A percentile compares a stretch with the other conserved stretches of the same genome.
Evolutionary conservation across 2,329 filamentous ascomycete genomes (phyloP).

Genomic region (Berkeleyomyces basicola): DNA sequence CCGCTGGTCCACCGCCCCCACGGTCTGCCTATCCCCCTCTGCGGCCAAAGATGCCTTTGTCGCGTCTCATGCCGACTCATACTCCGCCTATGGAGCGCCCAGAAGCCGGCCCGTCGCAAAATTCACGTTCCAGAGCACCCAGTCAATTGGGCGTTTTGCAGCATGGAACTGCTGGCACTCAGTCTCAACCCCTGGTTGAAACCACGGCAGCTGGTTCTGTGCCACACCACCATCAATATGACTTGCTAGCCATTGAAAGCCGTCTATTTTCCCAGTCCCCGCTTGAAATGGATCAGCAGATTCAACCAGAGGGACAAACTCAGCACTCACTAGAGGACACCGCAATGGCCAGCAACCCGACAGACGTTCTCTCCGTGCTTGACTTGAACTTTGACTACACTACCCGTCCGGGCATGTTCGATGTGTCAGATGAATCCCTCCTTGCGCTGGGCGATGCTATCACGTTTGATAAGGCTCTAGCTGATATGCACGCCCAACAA

Average conservation of each 20-base stretch:
- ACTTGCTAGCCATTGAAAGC: background rate
- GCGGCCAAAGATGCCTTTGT: slow-evolving; percentile 17
- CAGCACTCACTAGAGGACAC: background rate
- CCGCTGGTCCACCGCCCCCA: slow-evolving; percentile 13
- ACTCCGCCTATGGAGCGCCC: background rate
- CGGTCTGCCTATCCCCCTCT: slow-evolving; percentile 10
- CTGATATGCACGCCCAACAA: background rate
- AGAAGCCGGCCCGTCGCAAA: background rate
- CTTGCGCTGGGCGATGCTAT: slow-evolving; percentile 4
- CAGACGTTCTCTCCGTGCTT: background rate
- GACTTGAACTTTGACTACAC: slow-evolving; percentile 4
- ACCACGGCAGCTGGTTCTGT: background rate
- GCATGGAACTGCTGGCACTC: background rate
- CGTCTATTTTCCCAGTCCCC: background rate
- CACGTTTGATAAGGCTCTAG: slow-evolving; percentile 8
- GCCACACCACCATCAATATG: background rate
- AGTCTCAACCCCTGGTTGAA: background rate
- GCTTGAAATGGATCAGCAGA: background rate
- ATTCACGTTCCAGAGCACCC: background rate
- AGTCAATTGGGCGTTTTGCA: background rate
- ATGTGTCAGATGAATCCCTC: slow-evolving; percentile 3
- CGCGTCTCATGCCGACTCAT: background rate
- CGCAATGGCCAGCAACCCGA: background rate
- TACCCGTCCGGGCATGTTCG: slow-evolving; percentile 1
- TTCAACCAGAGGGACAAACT: background rate